Evolutionary conservation across 345 rosid genomes (phyloP), one percentile per base, ranked within the genome.

Genomic region (Citropsis articulata): DNA sequence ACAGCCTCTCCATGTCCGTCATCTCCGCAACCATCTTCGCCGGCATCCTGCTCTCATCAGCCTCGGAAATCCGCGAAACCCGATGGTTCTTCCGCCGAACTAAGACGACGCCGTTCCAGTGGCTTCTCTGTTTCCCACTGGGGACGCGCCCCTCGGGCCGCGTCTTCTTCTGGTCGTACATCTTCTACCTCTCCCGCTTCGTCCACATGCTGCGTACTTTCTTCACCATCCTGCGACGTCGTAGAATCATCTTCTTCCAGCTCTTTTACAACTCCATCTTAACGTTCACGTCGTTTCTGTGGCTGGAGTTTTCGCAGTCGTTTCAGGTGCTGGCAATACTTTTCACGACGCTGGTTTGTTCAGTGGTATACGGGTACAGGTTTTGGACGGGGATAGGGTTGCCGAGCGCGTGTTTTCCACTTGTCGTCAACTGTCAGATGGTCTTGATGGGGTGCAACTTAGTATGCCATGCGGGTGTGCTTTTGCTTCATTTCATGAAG

Each of bases 161-260:
- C 5, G 98, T 95, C 73, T 95, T 95, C 86, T 95, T 95, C 87
- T 95, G 98, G 98, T 95, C 98, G 0, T 95, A 95, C 82, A 80
- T 84, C 18, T 95, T 92, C 79, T 95, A 95, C 83, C 91, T 95
- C 57, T 87, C 94, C 0, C 89, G 98, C 5, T 92, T 87, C 86
- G 83, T 95, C 81, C 97, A 92, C 84, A 92, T 95, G 95, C 38
- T 83, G 66, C 91, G 95, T 0, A 92, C 96, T 1, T 73, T 93
- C 69, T 83, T 93, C 80, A 62, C 90, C 33, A 84, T 95, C 24
- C 80, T 92, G 10, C 77, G 84, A 33, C 83, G 74, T 24, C 89
- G 97, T 10, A 88, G 81, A 60, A 79, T 95, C 65, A 80, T 87
- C 42, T 84, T 81, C 71, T 85, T 87, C 78, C 94, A 92, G 89